Evolutionary conservation across 2,329 filamentous ascomycete genomes (phyloP).

Genomic region (Pyricularia sp.): DNA sequence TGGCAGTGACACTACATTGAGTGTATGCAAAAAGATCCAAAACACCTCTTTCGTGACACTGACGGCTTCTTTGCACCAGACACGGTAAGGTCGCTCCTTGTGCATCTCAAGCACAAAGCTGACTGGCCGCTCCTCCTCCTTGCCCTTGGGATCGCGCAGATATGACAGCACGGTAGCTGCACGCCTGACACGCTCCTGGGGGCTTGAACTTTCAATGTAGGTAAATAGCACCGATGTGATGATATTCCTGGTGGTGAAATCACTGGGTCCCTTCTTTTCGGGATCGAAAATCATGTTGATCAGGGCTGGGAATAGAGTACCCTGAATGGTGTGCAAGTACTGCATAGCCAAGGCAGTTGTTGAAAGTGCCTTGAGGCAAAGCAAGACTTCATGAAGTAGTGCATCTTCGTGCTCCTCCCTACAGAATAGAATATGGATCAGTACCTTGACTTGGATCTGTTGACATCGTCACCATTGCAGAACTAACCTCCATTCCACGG

Average conservation of each 20-base stretch:
- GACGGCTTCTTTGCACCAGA: slow-evolving; percentile 88
- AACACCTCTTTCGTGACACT: slow-evolving; percentile 97
- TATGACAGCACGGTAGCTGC: slow-evolving; percentile 69
- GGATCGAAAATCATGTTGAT: slow-evolving; percentile 89
- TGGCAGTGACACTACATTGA: slow-evolving; percentile 73
- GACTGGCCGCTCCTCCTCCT: slow-evolving; percentile 66
- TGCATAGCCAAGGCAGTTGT: slow-evolving; percentile 82
- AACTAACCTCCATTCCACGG: slow-evolving; percentile 85
- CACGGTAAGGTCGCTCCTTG: slow-evolving; percentile 74
- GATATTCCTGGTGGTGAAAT: slow-evolving; percentile 88
- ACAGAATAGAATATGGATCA: slow-evolving; percentile 6
- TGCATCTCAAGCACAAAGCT: slow-evolving; percentile 88
- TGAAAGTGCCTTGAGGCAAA: slow-evolving; percentile 89
- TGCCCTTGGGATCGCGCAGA: slow-evolving; percentile 68
- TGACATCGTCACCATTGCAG: slow-evolving; percentile 4
- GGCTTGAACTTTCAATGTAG: slow-evolving; percentile 63
- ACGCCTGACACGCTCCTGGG: slow-evolving; percentile 54
- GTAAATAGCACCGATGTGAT: slow-evolving; percentile 84
- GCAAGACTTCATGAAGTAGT: slow-evolving; percentile 80
- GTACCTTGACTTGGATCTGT: not conserved
- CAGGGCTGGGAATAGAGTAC: slow-evolving; percentile 75
- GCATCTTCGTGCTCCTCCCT: slow-evolving; percentile 95
- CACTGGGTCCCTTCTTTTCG: slow-evolving; percentile 95
- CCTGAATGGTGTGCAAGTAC: slow-evolving; percentile 71
- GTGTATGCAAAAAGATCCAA: slow-evolving; percentile 95